Evolutionary conservation across 495 filamentous ascomycete genomes (phyloP).

Genomic region (Neurospora tetraspora): DNA sequence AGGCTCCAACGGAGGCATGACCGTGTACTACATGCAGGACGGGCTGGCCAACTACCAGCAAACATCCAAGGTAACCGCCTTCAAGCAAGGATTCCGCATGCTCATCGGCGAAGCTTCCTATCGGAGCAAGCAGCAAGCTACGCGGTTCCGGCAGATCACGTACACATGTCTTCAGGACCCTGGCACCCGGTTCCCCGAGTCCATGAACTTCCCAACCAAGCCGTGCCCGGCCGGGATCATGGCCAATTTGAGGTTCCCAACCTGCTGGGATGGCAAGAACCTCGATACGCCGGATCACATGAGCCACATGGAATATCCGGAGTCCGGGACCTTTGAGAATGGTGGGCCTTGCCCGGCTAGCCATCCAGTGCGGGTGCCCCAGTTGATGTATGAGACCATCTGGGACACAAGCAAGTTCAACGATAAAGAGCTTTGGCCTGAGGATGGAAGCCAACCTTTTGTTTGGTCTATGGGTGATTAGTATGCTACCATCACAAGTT

Average conservation of each 20-base stretch:
- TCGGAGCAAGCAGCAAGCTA: conserved; percentile 22
- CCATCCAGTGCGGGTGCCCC: conserved; percentile 25
- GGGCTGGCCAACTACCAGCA: conserved; percentile 30
- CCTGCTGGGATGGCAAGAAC: conserved; percentile 21
- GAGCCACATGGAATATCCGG: conserved; percentile 29
- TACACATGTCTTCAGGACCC: conserved; percentile 21
- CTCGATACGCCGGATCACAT: conserved; percentile 23
- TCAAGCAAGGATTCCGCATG: conserved; percentile 35
- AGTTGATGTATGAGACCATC: conserved; percentile 28
- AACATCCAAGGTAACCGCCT: conserved; percentile 33
- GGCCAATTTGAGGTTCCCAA: conserved; percentile 23
- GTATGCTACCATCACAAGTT: conserved; percentile 2
- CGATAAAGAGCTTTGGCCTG: conserved; percentile 32
- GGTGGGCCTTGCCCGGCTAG: conserved; percentile 25
- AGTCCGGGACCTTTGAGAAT: conserved; percentile 26
- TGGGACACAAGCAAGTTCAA: conserved; percentile 28
- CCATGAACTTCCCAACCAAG: conserved; percentile 14
- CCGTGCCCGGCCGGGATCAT: conserved; percentile 26
- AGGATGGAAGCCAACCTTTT: conserved; percentile 33
- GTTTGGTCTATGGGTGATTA: conserved; percentile 33
- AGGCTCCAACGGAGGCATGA: conserved; percentile 30
- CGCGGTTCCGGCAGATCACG: conserved; percentile 28
- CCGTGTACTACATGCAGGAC: conserved; percentile 39
- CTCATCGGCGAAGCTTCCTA: conserved; percentile 26
- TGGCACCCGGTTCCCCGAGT: conserved; percentile 18